phyloP scores from a whole-genome alignment of 2,329 filamentous ascomycete genomes.

The Orbilia quercus region DNA sequence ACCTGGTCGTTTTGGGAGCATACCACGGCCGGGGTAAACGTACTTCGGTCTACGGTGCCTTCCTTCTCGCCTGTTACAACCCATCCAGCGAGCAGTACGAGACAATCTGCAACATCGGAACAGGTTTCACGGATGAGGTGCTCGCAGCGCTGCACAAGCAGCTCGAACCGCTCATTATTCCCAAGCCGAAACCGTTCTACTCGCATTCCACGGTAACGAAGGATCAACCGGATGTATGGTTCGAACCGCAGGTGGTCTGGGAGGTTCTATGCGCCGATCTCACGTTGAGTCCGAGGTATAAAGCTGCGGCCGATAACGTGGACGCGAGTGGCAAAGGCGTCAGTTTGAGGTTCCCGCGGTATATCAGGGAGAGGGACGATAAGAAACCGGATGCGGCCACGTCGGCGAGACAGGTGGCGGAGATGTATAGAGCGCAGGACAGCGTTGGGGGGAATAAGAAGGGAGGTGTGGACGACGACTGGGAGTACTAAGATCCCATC shows the following conservation, averaged over 20 bases:
- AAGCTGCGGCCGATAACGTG: constrained; percentile 80
- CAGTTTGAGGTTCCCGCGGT: constrained; percentile 88
- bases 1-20: constrained; percentile 93
- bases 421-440: constrained; percentile 98
- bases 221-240: constrained; percentile 98
- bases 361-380: constrained; percentile 90
- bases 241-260: constrained; percentile 94
- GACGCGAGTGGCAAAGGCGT: constrained; percentile 79
- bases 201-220: constrained; percentile 83
- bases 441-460: constrained; percentile 74
- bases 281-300: constrained; percentile 90
- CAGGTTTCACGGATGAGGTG: constrained; percentile 92
- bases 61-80: constrained; percentile 95
- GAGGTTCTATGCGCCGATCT: constrained; percentile 97
- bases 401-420: constrained; percentile 83
- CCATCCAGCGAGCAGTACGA: constrained; percentile 82
- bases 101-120: constrained; percentile 97
- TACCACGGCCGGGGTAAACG: constrained; percentile 96
- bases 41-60: constrained; percentile 93
- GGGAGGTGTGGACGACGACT: constrained; percentile 87
- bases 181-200: constrained; percentile 94
- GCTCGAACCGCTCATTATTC: constrained; percentile 82
- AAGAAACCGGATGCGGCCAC: constrained; percentile 96
- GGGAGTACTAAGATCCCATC: constrained; percentile 78
- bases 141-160: constrained; percentile 85